Evolutionary conservation across 306 rosid genomes (phyloP).

Genomic region (Vigna hirtella): DNA sequence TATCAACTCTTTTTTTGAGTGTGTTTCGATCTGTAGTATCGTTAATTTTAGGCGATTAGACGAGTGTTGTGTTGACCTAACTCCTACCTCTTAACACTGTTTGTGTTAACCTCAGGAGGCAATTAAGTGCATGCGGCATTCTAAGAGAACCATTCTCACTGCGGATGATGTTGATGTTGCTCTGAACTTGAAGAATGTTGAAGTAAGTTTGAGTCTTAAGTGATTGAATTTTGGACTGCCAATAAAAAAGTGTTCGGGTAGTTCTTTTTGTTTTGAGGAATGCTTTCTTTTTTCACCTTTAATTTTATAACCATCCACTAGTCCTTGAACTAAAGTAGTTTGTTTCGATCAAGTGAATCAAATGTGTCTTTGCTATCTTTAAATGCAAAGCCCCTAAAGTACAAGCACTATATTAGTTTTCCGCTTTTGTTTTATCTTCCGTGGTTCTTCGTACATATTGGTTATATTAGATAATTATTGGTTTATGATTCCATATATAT

Average conservation of each 20-base stretch:
- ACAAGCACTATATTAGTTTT: background rate
- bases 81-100: background rate
- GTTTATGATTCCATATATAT: background rate
- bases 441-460: background rate
- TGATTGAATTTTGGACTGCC: background rate
- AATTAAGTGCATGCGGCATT: slow-evolving; percentile 92
- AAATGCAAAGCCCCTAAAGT: background rate
- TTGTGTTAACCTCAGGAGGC: slow-evolving; percentile 71
- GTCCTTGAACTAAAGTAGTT: slow-evolving; percentile 24
- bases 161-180: slow-evolving; percentile 87
- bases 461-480: background rate
- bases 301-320: background rate
- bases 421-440: background rate
- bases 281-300: background rate
- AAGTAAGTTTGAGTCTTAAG: slow-evolving; percentile 52
- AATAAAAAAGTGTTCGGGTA: background rate
- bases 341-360: background rate
- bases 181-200: slow-evolving; percentile 82
- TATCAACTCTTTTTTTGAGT: background rate
- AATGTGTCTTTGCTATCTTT: background rate
- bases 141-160: slow-evolving; percentile 72
- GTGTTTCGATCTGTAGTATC: background rate
- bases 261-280: background rate
- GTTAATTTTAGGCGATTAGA: background rate
- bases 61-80: background rate